These are phyloP conservation scores for Xylaria palmicola DNA, from an alignment of 495 filamentous ascomycete species.

Conservation along the genomic window DNA sequence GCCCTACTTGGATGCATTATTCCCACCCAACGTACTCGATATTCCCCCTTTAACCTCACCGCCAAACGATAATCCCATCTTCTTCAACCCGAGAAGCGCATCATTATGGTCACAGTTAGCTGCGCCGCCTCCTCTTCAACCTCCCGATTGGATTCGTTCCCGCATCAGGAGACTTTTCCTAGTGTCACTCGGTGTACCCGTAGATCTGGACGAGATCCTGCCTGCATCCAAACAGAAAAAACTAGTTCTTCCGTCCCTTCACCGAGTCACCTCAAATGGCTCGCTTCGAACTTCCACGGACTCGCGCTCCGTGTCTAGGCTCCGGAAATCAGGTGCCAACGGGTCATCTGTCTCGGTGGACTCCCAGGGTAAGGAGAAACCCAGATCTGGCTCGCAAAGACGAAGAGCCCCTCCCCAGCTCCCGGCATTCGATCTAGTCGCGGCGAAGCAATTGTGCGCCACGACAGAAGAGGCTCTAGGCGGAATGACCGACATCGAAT, in stretches of 20 bases:
- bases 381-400: constrained; percentile 39
- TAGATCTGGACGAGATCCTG: constrained; percentile 95
- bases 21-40: constrained; percentile 52
- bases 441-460: constrained; percentile 72
- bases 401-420: constrained; percentile 61
- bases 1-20: constrained; percentile 57
- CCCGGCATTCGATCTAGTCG: constrained; percentile 76
- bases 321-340: constrained; percentile 52
- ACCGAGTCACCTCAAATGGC: constrained; percentile 56
- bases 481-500: constrained; percentile 73
- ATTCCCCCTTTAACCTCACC: constrained; percentile 47
- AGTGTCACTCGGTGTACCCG: constrained; percentile 90
- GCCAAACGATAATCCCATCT: constrained; percentile 56
- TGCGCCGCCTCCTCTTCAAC: constrained; percentile 89
- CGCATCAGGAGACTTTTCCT: constrained; percentile 95
- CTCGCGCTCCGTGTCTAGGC: constrained; percentile 49
- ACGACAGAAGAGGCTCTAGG: constrained; percentile 79
- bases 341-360: constrained; percentile 57
- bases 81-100: constrained; percentile 68
- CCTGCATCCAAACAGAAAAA: constrained; percentile 98
- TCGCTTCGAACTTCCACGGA: constrained; percentile 49
- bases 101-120: constrained; percentile 97
- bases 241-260: constrained; percentile 84
- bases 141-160: constrained; percentile 96
- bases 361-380: constrained; percentile 46